Evolutionary conservation across 176 grass and related monocot genomes (phyloP).

Genomic region (Canna indica): DNA sequence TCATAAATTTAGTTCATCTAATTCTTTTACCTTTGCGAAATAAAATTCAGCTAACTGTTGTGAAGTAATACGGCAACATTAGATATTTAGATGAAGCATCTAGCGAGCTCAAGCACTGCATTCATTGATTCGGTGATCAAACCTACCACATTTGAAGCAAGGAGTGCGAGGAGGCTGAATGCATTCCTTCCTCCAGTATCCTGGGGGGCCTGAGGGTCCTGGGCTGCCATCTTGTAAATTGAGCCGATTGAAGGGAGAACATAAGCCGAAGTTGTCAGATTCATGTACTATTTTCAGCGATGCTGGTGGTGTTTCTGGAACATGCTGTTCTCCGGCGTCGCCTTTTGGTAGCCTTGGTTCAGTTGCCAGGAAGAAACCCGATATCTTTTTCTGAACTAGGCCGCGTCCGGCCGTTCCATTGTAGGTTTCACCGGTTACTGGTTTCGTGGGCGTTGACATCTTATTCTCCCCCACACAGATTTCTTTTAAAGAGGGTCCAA

Average conservation of each 20-base stretch:
- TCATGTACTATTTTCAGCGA: conserved; percentile 10
- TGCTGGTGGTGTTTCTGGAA: background rate
- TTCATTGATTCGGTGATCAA: conserved; percentile 7
- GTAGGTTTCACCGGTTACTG: background rate
- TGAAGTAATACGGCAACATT: too few relatives aligned
- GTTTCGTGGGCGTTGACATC: background rate
- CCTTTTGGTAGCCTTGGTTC: background rate
- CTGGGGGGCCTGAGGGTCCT: background rate
- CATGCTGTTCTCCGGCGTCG: background rate
- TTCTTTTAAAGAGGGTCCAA: background rate
- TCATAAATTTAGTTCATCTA: too few relatives aligned
- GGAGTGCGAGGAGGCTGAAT: background rate
- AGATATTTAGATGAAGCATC: background rate
- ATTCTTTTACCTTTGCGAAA: too few relatives aligned
- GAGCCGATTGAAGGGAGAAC: conserved; percentile 3
- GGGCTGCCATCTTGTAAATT: background rate
- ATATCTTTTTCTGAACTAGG: background rate
- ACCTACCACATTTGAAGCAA: conserved; percentile 19
- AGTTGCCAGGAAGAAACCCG: background rate
- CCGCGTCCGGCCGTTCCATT: background rate
- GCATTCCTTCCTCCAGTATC: conserved; percentile 15
- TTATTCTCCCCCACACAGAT: background rate
- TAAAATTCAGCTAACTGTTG: too few relatives aligned
- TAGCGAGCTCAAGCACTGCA: conserved; percentile 11
- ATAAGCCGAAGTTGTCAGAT: background rate